These are phyloP conservation scores for Lentithecium fluviatile DNA, from an alignment of 495 filamentous ascomycete genomes.

Conservation along the genomic window DNA sequence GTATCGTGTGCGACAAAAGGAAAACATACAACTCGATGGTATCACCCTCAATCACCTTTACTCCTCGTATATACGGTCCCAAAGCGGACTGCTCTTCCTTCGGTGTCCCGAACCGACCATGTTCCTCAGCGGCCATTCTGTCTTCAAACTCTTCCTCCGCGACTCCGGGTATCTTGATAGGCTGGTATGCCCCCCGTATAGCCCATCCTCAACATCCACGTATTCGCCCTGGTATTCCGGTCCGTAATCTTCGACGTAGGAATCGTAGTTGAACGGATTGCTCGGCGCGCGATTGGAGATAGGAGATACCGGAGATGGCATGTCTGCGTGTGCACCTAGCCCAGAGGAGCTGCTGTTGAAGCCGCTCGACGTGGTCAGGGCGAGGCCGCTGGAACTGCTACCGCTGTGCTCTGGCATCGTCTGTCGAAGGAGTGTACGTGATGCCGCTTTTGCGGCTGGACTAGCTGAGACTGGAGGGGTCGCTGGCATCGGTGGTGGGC, in stretches of 20 bases:
- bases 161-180: constrained; percentile 22
- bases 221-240: constrained; percentile 21
- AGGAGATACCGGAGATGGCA: constrained; percentile 5
- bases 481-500: background rate
- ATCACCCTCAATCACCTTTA: background rate
- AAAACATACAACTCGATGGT: background rate
- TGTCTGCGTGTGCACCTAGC: background rate
- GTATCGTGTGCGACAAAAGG: constrained; percentile 8
- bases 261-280: constrained; percentile 22
- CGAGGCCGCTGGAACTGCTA: constrained; percentile 1
- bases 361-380: background rate
- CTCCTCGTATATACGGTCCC: constrained; percentile 31
- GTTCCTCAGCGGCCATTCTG: constrained; percentile 33
- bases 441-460: constrained; percentile 3
- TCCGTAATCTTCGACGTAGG: constrained; percentile 27
- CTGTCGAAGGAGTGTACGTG: constrained; percentile 9
- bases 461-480: background rate
- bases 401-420: constrained; percentile 9
- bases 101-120: background rate
- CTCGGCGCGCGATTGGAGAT: background rate
- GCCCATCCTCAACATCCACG: constrained; percentile 10
- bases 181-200: constrained; percentile 24
- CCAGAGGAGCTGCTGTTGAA: background rate
- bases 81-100: constrained; percentile 25
- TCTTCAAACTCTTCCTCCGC: constrained; percentile 13